A percentile compares a stretch with the other conserved stretches of the same genome.
These are phyloP conservation scores for Ailanthus altissimus DNA, from an alignment of 345 rosid genomes.

Conservation along the genomic window DNA sequence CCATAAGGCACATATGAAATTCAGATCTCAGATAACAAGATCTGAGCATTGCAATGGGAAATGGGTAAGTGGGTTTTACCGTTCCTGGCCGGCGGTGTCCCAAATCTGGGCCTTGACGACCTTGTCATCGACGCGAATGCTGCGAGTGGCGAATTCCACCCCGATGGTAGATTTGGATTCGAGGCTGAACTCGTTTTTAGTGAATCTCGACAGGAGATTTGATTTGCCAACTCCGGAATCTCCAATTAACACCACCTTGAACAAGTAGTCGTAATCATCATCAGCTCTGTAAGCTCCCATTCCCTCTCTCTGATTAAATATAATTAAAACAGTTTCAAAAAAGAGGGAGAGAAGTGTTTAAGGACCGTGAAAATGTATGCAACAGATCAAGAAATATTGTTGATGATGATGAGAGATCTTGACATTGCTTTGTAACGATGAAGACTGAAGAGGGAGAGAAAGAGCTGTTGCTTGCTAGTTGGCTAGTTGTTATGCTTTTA, in stretches of 20 bases:
- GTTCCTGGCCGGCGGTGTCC: constrained; percentile 48
- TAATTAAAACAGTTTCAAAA: background rate
- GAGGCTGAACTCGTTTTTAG: constrained; percentile 41
- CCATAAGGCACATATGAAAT: background rate
- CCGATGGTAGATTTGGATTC: constrained; percentile 49
- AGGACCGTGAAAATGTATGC: background rate
- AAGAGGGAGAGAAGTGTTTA: background rate
- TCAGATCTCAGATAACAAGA: constrained; percentile 11
- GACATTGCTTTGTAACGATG: background rate
- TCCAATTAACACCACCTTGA: constrained; percentile 43
- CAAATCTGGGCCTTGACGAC: constrained; percentile 50
- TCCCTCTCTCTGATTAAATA: background rate
- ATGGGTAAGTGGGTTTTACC: constrained; percentile 8
- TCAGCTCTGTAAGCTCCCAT: constrained; percentile 42
- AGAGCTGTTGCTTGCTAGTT: background rate
- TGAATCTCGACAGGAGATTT: constrained; percentile 40
- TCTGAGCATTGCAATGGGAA: background rate
- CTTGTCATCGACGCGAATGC: constrained; percentile 43
- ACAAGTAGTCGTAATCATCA: constrained; percentile 43
- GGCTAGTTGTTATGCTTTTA: no score
- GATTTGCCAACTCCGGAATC: constrained; percentile 48
- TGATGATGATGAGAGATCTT: background rate
- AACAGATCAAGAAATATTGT: constrained; percentile 5
- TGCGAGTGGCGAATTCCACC: constrained; percentile 47
- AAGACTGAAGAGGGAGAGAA: background rate